Base-by-base conservation (phyloP, 495 filamentous ascomycete genomes). In the Bacidia rubella region DNA sequence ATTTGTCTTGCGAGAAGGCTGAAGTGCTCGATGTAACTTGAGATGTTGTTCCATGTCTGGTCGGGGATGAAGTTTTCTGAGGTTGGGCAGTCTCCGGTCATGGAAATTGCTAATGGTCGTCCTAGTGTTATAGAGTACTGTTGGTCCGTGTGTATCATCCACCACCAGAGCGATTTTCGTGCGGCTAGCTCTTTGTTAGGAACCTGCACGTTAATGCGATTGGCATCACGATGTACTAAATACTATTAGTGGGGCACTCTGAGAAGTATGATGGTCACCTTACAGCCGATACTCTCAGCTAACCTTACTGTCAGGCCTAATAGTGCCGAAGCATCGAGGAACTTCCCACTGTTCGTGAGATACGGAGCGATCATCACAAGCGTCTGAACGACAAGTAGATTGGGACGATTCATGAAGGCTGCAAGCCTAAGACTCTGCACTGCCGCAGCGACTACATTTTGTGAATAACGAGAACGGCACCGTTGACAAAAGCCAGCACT, bases 61-160 rank as follows among this genome's bases (percentile, higher is more conserved):
- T 72, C 63, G 2, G 54, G 68, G 4, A 68, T 63, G 17, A 70
- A 51, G 9, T 66, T 65, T 51, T 69, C 66, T 3, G 70, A 66
- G 2, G 69, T 59, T 11, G 64, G 68, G 54, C 70, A 73, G 54
- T 72, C 70, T 11, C 70, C 70, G 24, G 68, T 64, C 41, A 67
- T 70, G 29, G 69, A 72, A 27, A 74, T 72, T 1, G 68, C 70
- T 17, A 73, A 54, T 7, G 70, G 70, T 42, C 70, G 57, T 12
- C 70, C 70, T 0, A 72, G 62, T 1, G 70, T 70, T 56, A 74
- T 68, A 15, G 70, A 72, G 50, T 74, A 74, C 29, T 72, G 65
- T 58, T 71, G 66, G 52, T 74, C 70, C 70, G 73, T 70, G 52
- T 73, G 67, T 43, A 74, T 58, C 59, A 74, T 70, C 70, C 70